Evolutionary conservation across 192 early-diverging fungal genomes (phyloP), one percentile per base, ranked within the genome.

Genomic region (Coemansia sp.): DNA sequence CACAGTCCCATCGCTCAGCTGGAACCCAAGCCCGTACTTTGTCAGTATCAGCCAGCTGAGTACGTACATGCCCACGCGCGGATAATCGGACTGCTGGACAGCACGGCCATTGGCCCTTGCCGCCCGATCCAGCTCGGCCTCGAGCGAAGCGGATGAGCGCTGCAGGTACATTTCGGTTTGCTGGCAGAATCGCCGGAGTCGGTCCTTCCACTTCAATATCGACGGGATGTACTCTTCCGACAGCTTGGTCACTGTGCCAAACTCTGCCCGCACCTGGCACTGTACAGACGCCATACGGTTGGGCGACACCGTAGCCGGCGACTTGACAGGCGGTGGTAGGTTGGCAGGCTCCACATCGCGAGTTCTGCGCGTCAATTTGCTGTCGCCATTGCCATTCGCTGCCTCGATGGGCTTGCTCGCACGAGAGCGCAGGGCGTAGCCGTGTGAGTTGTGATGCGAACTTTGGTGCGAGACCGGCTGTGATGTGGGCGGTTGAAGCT

Each of bases 21-120:
- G 87, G 78, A 96, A 99, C 1, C 93, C 93, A 60, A 98, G 76
- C 10, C 97, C 97, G 74, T 96, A 97, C 43, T 92, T 94, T 67
- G 85, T 78, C 13, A 91, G 85, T 67, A 90, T 91, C 64, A 98
- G 87, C 95, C 96, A 99, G 74, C 92, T 95, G 31, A 88, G 87
- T 42, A 99, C 86, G 68, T 95, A 97, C 33, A 94, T 78, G 63
- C 81, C 81, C 3, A 84, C 81, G 7, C 63, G 70, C 20, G 82
- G 27, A 40, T 65, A 68, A 75, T 78, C 54, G 61, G 31, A 24
- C 15, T 31, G 13, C 18, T 60, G 57, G 4, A 18, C 31, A 16
- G 57, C 57, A 60, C 57, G 57, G 5, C 29, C 31, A 60, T 36
- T 36, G 57, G 24, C 16, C 57, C 33, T 33, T 34, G 31, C 31